These are phyloP conservation scores for Penicillium nucicola DNA, from an alignment of 495 filamentous ascomycete genomes.

Conservation along the genomic window DNA sequence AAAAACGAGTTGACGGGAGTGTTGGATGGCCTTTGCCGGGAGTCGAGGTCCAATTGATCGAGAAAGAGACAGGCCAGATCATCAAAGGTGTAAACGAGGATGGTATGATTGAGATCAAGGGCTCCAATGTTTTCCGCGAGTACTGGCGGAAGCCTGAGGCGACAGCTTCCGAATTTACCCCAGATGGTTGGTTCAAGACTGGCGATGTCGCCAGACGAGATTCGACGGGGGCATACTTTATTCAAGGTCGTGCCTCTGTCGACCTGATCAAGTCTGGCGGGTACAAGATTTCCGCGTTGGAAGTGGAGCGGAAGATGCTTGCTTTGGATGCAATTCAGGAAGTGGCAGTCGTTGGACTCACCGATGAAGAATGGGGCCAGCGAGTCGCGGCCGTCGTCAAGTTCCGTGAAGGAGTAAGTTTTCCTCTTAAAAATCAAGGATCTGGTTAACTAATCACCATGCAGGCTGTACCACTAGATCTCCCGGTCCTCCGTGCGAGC, in stretches of 20 bases:
- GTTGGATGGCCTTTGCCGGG: slow-evolving; percentile 47
- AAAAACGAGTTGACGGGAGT: slow-evolving; percentile 40
- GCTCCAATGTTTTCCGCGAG: slow-evolving; percentile 42
- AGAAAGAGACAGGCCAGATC: slow-evolving; percentile 36
- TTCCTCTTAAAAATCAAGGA: background rate
- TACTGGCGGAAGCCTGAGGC: slow-evolving; percentile 45
- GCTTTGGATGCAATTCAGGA: slow-evolving; percentile 35
- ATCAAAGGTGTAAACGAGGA: slow-evolving; percentile 34
- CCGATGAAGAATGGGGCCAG: slow-evolving; percentile 45
- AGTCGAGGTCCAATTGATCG: slow-evolving; percentile 38
- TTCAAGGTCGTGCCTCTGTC: slow-evolving; percentile 44
- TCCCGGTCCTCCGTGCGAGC: slow-evolving; percentile 29
- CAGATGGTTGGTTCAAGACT: slow-evolving; percentile 48
- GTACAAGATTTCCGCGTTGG: slow-evolving; percentile 45
- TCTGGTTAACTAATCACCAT: slow-evolving; percentile 9
- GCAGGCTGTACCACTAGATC: slow-evolving; percentile 32
- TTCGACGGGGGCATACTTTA: slow-evolving; percentile 38
- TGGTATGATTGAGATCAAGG: slow-evolving; percentile 46
- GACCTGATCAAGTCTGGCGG: slow-evolving; percentile 48
- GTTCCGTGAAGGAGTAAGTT: slow-evolving; percentile 38
- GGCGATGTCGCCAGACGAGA: slow-evolving; percentile 44
- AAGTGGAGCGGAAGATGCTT: slow-evolving; percentile 44
- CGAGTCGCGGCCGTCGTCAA: slow-evolving; percentile 43
- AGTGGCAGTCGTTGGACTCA: slow-evolving; percentile 41
- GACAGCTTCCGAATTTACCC: slow-evolving; percentile 39